Conservation (phyloP, 1,284 basidiomycete species). For the Termitomyces sp. region DNA sequence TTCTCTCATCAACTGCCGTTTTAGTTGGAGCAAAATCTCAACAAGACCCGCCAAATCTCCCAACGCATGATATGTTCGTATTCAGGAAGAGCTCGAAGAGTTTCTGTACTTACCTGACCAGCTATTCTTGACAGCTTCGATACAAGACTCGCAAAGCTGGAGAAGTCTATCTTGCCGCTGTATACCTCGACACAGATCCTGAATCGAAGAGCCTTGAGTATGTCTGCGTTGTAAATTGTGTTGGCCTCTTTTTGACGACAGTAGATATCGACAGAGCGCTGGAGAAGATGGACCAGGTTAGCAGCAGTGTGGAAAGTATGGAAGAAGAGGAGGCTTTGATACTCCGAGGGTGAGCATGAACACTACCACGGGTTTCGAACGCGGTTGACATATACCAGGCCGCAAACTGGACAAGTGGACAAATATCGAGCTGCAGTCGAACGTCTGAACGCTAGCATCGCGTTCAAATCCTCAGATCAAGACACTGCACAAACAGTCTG, state of each 20-base stretch:
- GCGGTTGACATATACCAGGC: slow-evolving; percentile 35
- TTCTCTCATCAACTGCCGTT: not conserved
- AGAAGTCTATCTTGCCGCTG: slow-evolving; percentile 74
- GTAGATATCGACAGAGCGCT: slow-evolving; percentile 75
- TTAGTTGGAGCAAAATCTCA: slow-evolving; percentile 79
- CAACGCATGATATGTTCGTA: slow-evolving; percentile 75
- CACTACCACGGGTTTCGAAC: not conserved
- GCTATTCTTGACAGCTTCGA: slow-evolving; percentile 78
- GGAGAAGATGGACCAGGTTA: slow-evolving; percentile 70
- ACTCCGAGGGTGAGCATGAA: slow-evolving; percentile 56
- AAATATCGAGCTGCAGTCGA: slow-evolving; percentile 67
- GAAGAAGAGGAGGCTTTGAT: slow-evolving; percentile 74
- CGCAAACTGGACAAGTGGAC: slow-evolving; percentile 60
- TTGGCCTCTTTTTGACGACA: slow-evolving; percentile 1
- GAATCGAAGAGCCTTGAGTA: slow-evolving; percentile 64
- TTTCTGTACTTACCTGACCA: slow-evolving; percentile 33
- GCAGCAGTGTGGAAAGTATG: slow-evolving; percentile 70
- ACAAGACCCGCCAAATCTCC: slow-evolving; percentile 77
- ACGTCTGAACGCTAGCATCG: slow-evolving; percentile 71
- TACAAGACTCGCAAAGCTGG: slow-evolving; percentile 68
- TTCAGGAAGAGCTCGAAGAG: not conserved
- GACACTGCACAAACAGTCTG: slow-evolving; percentile 56
- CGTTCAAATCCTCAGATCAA: slow-evolving; percentile 62
- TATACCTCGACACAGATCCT: slow-evolving; percentile 72
- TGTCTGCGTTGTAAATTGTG: slow-evolving; percentile 22